Conservation (phyloP, 768 basidiomycete genomes). For the Hypsizygus marmoreus region DNA sequence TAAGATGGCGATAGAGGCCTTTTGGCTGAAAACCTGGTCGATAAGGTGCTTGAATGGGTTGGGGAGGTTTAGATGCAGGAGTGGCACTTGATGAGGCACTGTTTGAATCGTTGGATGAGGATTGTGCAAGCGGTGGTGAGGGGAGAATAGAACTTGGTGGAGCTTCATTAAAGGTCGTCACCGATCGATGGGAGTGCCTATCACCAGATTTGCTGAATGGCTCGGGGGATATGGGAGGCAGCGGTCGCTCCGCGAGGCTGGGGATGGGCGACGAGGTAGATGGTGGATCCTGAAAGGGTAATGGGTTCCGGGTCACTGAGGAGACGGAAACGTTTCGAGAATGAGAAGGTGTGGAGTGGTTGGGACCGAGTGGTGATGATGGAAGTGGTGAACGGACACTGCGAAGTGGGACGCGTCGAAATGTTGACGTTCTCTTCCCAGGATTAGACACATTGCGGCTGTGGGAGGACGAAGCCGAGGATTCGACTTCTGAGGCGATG, state of each 20-base stretch:
- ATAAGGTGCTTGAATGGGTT: slow-evolving; percentile 59
- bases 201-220: too few relatives aligned
- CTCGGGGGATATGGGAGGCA: not conserved
- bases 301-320: slow-evolving; percentile 1
- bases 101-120: not conserved
- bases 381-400: slow-evolving; percentile 34
- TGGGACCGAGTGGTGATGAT: slow-evolving; percentile 33
- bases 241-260: not conserved
- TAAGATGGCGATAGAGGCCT: slow-evolving; percentile 77
- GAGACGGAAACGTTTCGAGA: slow-evolving; percentile 16
- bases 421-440: slow-evolving; percentile 41
- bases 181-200: too few relatives aligned
- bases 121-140: slow-evolving; percentile 1
- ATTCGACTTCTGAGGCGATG: slow-evolving; percentile 1
- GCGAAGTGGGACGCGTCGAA: slow-evolving; percentile 48
- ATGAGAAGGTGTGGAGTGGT: slow-evolving; percentile 17
- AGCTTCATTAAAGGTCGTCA: too few relatives aligned
- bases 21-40: slow-evolving; percentile 92
- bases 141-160: not conserved
- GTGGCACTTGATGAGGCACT: slow-evolving; percentile 8
- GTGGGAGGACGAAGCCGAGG: slow-evolving; percentile 4
- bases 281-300: slow-evolving; percentile 1
- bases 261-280: not conserved
- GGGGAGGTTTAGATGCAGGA: slow-evolving; percentile 9
- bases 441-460: slow-evolving; percentile 3